phyloP scores from a whole-genome alignment of 441 rosid species.

The Eutrema salsugineum region DNA sequence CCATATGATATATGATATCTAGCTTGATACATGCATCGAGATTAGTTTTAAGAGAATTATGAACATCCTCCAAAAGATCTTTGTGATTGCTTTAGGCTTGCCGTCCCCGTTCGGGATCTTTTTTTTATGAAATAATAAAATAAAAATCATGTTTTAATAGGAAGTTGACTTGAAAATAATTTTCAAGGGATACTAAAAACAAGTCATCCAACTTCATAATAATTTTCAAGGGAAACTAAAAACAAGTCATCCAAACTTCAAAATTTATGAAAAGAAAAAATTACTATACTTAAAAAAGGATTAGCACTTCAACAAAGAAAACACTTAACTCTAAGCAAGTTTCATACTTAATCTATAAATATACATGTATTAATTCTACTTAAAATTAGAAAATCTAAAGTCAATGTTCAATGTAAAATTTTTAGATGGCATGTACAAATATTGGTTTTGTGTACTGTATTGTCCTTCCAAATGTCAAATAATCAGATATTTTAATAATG shows the following conservation, averaged over 20 bases:
- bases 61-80: not conserved
- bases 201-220: not conserved
- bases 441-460: not conserved
- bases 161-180: too few relatives aligned
- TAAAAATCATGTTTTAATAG: not conserved
- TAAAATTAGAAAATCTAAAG: not conserved
- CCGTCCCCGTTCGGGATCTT: not conserved
- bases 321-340: not conserved
- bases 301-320: too few relatives aligned
- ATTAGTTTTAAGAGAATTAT: not conserved
- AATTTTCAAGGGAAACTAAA: too few relatives aligned
- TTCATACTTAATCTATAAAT: not conserved
- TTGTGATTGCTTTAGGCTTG: not conserved
- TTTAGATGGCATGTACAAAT: not conserved
- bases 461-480: not conserved
- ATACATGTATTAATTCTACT: not conserved
- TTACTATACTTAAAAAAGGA: too few relatives aligned
- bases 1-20: too few relatives aligned
- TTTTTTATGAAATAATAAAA: too few relatives aligned
- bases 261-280: too few relatives aligned
- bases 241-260: not conserved
- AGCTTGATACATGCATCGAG: too few relatives aligned
- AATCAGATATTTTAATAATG: not conserved
- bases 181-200: too few relatives aligned
- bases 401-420: not conserved